These are phyloP conservation scores for Oidiodendron maius DNA, from an alignment of 495 filamentous ascomycete species.

Conservation along the genomic window DNA sequence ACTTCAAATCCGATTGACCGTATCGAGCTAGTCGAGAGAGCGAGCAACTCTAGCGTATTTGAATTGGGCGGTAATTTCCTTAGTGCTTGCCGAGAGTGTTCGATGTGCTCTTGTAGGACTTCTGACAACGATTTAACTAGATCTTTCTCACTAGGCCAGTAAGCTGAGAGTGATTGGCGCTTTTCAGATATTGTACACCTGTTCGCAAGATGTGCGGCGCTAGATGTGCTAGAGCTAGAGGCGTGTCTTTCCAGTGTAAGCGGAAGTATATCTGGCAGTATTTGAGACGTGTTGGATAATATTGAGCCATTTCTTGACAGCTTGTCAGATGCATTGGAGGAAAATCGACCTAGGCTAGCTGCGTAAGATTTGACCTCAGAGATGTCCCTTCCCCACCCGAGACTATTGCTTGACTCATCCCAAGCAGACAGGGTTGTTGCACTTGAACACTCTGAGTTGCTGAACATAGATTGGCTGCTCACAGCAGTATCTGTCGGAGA, in stretches of 20 bases:
- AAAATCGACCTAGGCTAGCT: background rate
- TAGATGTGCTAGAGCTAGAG: too few species aligned
- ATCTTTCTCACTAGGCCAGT: constrained; percentile 7
- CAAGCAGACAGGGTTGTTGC: constrained; percentile 13
- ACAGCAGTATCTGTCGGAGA: constrained; percentile 20
- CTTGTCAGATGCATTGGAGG: too few species aligned
- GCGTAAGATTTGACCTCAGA: background rate
- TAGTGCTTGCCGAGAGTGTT: constrained; percentile 14
- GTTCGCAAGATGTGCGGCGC: constrained; percentile 6
- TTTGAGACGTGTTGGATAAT: too few species aligned
- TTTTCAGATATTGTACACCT: constrained; percentile 2
- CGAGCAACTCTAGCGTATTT: constrained; percentile 11
- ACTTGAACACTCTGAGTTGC: constrained; percentile 19
- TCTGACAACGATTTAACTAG: constrained; percentile 18
- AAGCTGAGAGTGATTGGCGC: constrained; percentile 5
- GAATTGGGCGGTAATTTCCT: constrained; percentile 4
- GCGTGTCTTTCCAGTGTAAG: too few species aligned
- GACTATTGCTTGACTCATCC: too few species aligned
- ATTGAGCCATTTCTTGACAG: too few species aligned
- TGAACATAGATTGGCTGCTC: constrained; percentile 16
- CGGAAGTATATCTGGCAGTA: too few species aligned
- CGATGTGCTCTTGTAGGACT: constrained; percentile 17
- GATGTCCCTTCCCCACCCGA: too few species aligned
- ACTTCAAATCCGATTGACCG: constrained; percentile 16
- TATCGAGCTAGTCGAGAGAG: constrained; percentile 18